phyloP scores from a whole-genome alignment of 1,139 yeast genomes.

The Taphrina flavorubra region DNA sequence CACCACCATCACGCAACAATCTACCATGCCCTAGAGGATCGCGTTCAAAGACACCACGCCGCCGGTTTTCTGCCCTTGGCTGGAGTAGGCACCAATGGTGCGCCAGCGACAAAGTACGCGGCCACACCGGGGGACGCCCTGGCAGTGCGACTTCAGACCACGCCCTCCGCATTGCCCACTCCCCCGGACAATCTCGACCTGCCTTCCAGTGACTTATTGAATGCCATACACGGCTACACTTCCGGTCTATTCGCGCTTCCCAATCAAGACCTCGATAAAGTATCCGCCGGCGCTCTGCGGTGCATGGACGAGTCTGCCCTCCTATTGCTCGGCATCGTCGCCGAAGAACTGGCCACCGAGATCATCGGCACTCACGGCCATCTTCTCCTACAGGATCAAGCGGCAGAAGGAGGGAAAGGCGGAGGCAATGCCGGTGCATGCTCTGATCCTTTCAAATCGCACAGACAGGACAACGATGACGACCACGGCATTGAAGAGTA shows the following conservation, averaged over 20 bases:
- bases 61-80: neutral
- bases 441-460: no score
- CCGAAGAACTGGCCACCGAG: constrained; percentile 14
- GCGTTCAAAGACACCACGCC: constrained; percentile 14
- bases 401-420: no score
- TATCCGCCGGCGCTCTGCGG: neutral
- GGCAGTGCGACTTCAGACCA: constrained; percentile 20
- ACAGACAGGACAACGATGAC: no score
- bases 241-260: neutral
- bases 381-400: neutral
- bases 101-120: constrained; percentile 4
- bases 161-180: constrained; percentile 1
- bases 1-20: constrained; percentile 12
- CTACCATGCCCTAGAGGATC: constrained; percentile 20
- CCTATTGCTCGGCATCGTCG: constrained; percentile 20
- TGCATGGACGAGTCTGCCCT: constrained; percentile 17
- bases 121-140: constrained; percentile 18
- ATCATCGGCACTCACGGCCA: constrained; percentile 27
- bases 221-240: constrained; percentile 23
- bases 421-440: no score
- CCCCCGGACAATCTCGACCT: neutral
- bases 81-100: neutral
- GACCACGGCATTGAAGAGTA: no score
- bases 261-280: no score
- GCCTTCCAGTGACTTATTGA: constrained; percentile 18